These are phyloP conservation scores for Epichloe sylvatica DNA, from an alignment of 2,329 filamentous ascomycete genomes.

Conservation along the genomic window DNA sequence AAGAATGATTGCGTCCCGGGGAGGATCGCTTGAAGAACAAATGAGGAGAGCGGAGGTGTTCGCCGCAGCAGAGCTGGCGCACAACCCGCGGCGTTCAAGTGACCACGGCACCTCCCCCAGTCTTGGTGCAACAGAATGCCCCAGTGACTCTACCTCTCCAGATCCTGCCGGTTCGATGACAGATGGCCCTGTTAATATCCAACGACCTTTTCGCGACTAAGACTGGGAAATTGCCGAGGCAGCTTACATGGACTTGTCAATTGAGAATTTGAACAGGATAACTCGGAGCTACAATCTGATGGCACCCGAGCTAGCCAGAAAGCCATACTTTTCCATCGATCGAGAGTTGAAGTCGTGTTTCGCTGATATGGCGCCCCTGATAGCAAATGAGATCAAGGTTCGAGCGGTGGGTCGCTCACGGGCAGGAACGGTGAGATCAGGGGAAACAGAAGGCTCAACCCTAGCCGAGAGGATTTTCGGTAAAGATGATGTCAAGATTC, in stretches of 20 bases:
- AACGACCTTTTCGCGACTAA: slow-evolving; percentile 61
- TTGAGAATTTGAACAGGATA: slow-evolving; percentile 64
- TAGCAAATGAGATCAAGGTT: slow-evolving; percentile 59
- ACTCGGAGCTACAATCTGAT: slow-evolving; percentile 88
- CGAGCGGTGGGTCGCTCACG: slow-evolving; percentile 41
- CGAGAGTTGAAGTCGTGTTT: slow-evolving; percentile 72
- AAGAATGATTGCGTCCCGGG: slow-evolving; percentile 60
- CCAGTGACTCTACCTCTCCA: background rate
- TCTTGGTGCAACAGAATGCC: background rate
- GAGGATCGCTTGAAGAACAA: slow-evolving; percentile 62
- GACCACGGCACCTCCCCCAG: background rate
- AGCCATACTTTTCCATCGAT: slow-evolving; percentile 75
- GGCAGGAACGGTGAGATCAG: slow-evolving; percentile 14
- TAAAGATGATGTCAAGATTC: slow-evolving; percentile 36
- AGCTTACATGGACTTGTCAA: slow-evolving; percentile 60
- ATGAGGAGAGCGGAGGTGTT: slow-evolving; percentile 57
- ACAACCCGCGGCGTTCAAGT: slow-evolving; percentile 39
- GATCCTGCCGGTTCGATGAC: background rate
- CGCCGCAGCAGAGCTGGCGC: slow-evolving; percentile 56
- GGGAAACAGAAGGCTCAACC: slow-evolving; percentile 25
- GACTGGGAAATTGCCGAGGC: slow-evolving; percentile 60
- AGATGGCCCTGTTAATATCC: slow-evolving; percentile 11
- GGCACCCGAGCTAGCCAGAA: slow-evolving; percentile 83
- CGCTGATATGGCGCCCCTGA: slow-evolving; percentile 66
- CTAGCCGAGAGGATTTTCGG: slow-evolving; percentile 48